A percentile compares a stretch with the other conserved stretches of the same genome.
Evolutionary conservation across 169 alveolate genomes (phyloP).

Genomic region (Plasmodium billcollinsi): DNA sequence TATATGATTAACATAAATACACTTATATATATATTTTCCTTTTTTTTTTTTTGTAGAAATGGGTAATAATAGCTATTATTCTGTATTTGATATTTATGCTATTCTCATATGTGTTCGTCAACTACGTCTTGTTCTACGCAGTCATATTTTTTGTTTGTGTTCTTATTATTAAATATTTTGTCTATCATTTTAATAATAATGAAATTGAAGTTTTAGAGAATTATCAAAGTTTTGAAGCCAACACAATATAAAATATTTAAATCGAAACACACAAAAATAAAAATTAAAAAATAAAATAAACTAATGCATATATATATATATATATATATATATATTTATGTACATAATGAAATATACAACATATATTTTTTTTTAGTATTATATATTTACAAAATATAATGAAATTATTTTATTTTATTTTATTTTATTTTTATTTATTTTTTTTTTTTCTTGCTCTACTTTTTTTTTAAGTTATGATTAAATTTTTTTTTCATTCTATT

Average conservation of each 20-base stretch:
- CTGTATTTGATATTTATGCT: slow-evolving; percentile 38
- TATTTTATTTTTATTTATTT: no score
- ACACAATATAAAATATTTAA: slow-evolving; percentile 3
- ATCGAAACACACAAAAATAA: neutral
- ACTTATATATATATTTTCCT: neutral
- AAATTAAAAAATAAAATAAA: neutral
- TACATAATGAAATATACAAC: neutral
- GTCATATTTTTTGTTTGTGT: slow-evolving; percentile 20
- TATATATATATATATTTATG: slow-evolving; percentile 1
- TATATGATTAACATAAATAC: neutral
- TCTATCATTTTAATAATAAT: slow-evolving; percentile 25
- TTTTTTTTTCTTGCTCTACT: no score
- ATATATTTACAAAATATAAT: no score
- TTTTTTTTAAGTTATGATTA: no score
- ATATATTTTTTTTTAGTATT: no score
- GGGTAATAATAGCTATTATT: slow-evolving; percentile 28
- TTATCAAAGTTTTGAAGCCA: slow-evolving; percentile 63
- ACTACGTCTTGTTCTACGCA: slow-evolving; percentile 55
- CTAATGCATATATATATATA: neutral
- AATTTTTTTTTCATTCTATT: no score
- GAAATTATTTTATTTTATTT: no score
- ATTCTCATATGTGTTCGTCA: slow-evolving; percentile 59
- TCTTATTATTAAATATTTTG: slow-evolving; percentile 24
- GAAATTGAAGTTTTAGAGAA: slow-evolving; percentile 18
- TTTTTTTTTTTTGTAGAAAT: slow-evolving; percentile 63